phyloP scores from a whole-genome alignment of 306 rosid genomes.

The Dalbergia cochinchinensis region DNA sequence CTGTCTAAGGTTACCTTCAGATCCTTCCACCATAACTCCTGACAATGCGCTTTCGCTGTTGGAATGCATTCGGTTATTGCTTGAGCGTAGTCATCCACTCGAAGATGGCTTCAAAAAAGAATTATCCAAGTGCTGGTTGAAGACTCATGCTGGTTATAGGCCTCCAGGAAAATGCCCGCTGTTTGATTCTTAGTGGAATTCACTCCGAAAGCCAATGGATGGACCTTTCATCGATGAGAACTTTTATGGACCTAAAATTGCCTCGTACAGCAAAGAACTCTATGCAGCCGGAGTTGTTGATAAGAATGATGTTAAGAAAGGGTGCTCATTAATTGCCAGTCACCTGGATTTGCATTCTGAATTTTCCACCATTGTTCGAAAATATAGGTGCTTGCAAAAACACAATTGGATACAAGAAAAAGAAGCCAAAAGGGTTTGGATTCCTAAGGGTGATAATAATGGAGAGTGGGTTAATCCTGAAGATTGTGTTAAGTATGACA shows the following conservation, averaged over 20 bases:
- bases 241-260: conserved; percentile 56
- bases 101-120: conserved; percentile 35
- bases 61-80: conserved; percentile 52
- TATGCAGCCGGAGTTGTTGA: conserved; percentile 50
- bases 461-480: conserved; percentile 57
- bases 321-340: conserved; percentile 53
- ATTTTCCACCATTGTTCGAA: conserved; percentile 41
- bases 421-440: conserved; percentile 58
- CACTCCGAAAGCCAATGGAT: conserved; percentile 51
- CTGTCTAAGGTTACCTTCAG: conserved; percentile 45
- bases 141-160: conserved; percentile 57
- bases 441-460: conserved; percentile 46
- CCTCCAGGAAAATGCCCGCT: conserved; percentile 61
- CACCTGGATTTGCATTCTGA: conserved; percentile 49
- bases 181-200: conserved; percentile 49
- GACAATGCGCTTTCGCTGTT: conserved; percentile 55
- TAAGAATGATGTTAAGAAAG: conserved; percentile 48
- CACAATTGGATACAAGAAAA: conserved; percentile 53
- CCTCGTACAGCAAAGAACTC: conserved; percentile 53
- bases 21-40: conserved; percentile 48
- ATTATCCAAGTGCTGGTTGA: conserved; percentile 61
- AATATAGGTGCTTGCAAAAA: conserved; percentile 55
- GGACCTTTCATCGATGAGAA: conserved; percentile 67
- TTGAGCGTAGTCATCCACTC: conserved; percentile 21
- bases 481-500: conserved; percentile 60